A percentile compares a stretch with the other conserved stretches of the same genome.
Evolutionary conservation across 176 grass and related monocot genomes (phyloP).

Genomic region (Pontederia paniculata): DNA sequence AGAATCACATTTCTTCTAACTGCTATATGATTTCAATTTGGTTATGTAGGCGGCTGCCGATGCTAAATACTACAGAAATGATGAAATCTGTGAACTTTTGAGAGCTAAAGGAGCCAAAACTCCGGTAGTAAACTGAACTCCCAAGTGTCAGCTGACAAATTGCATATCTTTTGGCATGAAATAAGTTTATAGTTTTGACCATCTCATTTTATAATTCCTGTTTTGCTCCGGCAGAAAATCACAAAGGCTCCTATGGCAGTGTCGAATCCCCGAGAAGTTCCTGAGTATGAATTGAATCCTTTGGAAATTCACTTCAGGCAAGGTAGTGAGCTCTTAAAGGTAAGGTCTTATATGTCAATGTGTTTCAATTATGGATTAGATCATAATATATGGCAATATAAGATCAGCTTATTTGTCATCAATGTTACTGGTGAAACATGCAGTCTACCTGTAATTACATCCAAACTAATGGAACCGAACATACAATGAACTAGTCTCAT

Average conservation of each 20-base stretch:
- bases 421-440: no score
- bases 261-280: conserved; percentile 74
- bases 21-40: background rate
- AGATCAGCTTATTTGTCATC: no score
- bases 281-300: conserved; percentile 93
- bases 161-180: no score
- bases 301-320: conserved; percentile 68
- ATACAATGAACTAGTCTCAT: no score
- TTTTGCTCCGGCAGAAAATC: conserved; percentile 43
- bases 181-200: no score
- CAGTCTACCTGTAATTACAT: no score
- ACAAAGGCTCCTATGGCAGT: conserved; percentile 81
- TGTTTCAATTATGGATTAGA: no score
- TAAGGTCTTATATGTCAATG: conserved; percentile 4
- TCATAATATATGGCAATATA: no score
- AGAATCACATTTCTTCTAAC: background rate
- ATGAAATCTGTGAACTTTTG: conserved; percentile 65
- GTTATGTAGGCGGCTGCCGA: conserved; percentile 63
- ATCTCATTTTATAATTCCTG: background rate
- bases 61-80: conserved; percentile 73
- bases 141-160: background rate
- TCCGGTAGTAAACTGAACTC: conserved; percentile 37
- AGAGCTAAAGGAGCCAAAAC: conserved; percentile 81
- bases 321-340: conserved; percentile 62
- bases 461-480: no score